Percentiles rank a stretch among this genome's conserved stretches.
Conservation (phyloP, 1,284 basidiomycete species). For the Athelia psychrophila region DNA sequence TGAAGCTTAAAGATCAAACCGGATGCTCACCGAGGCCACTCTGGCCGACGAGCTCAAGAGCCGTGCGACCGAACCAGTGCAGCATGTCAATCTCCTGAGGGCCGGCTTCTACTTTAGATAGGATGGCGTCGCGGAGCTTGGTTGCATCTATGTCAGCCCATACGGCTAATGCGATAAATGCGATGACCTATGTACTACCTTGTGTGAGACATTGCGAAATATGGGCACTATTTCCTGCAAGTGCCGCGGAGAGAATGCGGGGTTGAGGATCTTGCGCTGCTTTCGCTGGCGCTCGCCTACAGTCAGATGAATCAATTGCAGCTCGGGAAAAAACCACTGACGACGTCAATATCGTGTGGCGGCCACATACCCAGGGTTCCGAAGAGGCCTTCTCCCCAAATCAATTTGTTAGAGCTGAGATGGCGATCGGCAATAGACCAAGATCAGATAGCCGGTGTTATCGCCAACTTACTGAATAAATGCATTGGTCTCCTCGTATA, state of each 20-base stretch:
- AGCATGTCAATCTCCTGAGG: slow-evolving; percentile 34
- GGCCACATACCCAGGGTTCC: slow-evolving; percentile 26
- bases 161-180: slow-evolving; percentile 5
- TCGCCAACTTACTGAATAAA: slow-evolving; percentile 29
- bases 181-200: slow-evolving; percentile 4
- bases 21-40: not conserved
- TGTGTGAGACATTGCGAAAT: slow-evolving; percentile 33
- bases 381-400: slow-evolving; percentile 36
- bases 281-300: slow-evolving; percentile 38
- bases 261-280: slow-evolving; percentile 46
- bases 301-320: not conserved
- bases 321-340: not conserved
- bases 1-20: not conserved
- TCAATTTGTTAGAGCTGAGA: slow-evolving; percentile 23
- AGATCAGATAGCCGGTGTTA: not conserved
- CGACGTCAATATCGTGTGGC: not conserved
- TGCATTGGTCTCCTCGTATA: slow-evolving; percentile 29
- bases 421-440: slow-evolving; percentile 7
- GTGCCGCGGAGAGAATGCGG: slow-evolving; percentile 43
- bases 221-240: slow-evolving; percentile 41
- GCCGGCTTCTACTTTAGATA: slow-evolving; percentile 8
- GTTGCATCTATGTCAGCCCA: not conserved
- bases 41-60: slow-evolving; percentile 32
- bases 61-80: slow-evolving; percentile 36
- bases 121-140: slow-evolving; percentile 25